phyloP scores from a whole-genome alignment of 139 green algal genomes.

The Deuterostichococcus epilithicus region DNA sequence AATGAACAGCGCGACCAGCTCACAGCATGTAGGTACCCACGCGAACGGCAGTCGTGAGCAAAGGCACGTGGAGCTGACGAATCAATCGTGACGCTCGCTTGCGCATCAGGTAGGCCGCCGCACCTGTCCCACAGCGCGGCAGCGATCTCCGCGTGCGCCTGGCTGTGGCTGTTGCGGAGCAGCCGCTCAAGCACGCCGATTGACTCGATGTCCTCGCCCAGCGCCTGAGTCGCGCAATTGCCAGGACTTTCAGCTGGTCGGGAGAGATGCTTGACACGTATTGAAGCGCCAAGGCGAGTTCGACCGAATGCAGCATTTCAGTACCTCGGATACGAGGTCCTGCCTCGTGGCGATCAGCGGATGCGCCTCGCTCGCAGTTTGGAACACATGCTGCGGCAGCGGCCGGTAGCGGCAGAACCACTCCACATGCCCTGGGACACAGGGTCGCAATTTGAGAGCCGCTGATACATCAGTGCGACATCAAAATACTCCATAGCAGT shows the following conservation, averaged over 20 bases:
- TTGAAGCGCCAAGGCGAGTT: background rate
- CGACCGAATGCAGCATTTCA: too few relatives aligned
- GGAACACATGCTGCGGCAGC: conserved; percentile 55
- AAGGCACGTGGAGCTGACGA: background rate
- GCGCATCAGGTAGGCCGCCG: background rate
- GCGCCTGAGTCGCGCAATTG: background rate
- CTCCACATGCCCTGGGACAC: conserved; percentile 8
- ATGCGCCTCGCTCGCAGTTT: conserved; percentile 22
- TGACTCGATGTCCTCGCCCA: conserved; percentile 52
- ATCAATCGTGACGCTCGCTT: background rate
- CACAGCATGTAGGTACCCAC: background rate
- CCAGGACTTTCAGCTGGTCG: background rate
- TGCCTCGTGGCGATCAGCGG: conserved; percentile 64
- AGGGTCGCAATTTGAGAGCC: background rate
- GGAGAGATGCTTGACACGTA: too few relatives aligned
- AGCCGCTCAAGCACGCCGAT: conserved; percentile 67
- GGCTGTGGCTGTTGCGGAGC: conserved; percentile 60
- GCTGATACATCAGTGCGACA: background rate
- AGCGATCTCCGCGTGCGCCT: conserved; percentile 56
- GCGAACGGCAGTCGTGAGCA: background rate
- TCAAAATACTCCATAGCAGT: background rate
- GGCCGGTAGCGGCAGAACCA: conserved; percentile 35
- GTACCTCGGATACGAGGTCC: conserved; percentile 30
- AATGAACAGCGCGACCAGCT: background rate
- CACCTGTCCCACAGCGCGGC: conserved; percentile 60